Evolutionary conservation across 2,329 filamentous ascomycete genomes (phyloP), one percentile per base, ranked within the genome.

Genomic region (Taxawa tesnikishii): DNA sequence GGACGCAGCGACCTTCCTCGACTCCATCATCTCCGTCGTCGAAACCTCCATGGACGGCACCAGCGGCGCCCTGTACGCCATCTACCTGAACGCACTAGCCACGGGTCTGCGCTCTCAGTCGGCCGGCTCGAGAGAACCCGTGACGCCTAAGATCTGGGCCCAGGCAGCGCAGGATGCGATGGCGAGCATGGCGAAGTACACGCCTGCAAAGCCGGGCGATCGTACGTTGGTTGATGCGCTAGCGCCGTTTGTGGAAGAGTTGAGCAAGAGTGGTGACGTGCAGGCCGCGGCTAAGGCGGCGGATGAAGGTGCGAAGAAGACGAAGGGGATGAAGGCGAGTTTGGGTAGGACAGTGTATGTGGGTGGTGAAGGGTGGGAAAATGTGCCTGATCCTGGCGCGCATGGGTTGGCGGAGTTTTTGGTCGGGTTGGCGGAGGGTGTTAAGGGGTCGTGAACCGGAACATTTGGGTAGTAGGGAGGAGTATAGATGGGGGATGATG

Each of bases 251-350:
- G 77, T 92, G 31, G 71, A 83, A 26, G 72, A 68, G 3, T 67
- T 96, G 3, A 65, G 59, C 5, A 57, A 69, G 47, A 76, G 75
- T 1, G 73, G 72, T 10, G 72, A 82, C 50, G 54, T 90, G 13
- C 68, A 73, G 42, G 66, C 75, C 50, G 87, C 90, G 6, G 84
- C 83, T 0, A 65, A 74, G 45, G 84, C 83, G 2, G 79, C 85
- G 1, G 70, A 72, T 41, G 66, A 75, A 28, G 90, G 80, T 1
- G 80, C 87, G 4, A 79, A 88, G 42, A 73, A 73, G 17, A 96
- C 90, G 13, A 93, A 87, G 63, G 81, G 79, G 15, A 94, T 98
- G 87, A 75, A 80, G 54, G 83, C 90, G 26, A 90, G 79, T 45
- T 63, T 98, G 25, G 90, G 90, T 6, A 65, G 84, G 37, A 74